Conservation (phyloP, 2,329 filamentous ascomycete genomes). For the Aspergillus japonicus region DNA sequence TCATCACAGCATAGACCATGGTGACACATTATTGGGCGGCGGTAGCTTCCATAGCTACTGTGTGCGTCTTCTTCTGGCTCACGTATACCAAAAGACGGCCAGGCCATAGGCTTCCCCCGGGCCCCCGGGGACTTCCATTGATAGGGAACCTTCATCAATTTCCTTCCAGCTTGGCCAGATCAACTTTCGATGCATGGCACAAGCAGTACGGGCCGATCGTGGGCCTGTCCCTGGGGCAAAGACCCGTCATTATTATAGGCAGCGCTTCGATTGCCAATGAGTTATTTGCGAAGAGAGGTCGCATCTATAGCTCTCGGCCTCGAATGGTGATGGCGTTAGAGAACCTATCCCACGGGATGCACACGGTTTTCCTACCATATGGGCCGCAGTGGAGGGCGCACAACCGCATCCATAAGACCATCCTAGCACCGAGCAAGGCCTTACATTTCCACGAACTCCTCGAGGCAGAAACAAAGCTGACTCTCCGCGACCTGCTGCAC, state of each 20-base stretch:
- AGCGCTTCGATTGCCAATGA: slow-evolving; percentile 3
- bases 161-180: neutral
- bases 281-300: slow-evolving; percentile 10
- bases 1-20: neutral
- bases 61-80: neutral
- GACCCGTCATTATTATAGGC: slow-evolving; percentile 11
- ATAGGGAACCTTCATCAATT: neutral
- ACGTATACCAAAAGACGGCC: neutral
- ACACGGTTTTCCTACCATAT: slow-evolving; percentile 13
- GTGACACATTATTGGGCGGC: neutral
- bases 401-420: slow-evolving; percentile 10
- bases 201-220: slow-evolving; percentile 13
- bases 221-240: slow-evolving; percentile 1
- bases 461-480: slow-evolving; percentile 15
- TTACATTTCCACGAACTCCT: slow-evolving; percentile 13
- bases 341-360: slow-evolving; percentile 1
- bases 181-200: slow-evolving; percentile 6
- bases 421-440: slow-evolving; percentile 8
- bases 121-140: neutral
- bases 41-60: neutral
- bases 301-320: slow-evolving; percentile 17
- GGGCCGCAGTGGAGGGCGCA: slow-evolving; percentile 12
- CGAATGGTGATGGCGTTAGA: slow-evolving; percentile 5
- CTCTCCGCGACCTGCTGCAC: slow-evolving; percentile 15
- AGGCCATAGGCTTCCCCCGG: neutral